Base-by-base conservation (phyloP, 163 green algal species). In the Picocystis sp. region DNA sequence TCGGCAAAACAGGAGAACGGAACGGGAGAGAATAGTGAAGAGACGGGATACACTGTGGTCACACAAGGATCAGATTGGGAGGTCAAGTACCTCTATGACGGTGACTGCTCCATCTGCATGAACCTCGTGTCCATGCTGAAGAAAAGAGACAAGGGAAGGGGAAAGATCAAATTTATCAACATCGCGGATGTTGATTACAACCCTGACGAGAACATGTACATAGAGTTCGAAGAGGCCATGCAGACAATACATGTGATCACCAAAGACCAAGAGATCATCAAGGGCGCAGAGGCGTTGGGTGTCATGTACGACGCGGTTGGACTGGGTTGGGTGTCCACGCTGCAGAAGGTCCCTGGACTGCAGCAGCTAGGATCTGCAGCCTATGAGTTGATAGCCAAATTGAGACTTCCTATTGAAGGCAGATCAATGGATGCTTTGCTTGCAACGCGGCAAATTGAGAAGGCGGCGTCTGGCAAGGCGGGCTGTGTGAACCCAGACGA, bases 201-300 rank as follows among this genome's bases (percentile, higher is more conserved):
- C 47, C 47, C 47, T 3, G 17, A 45, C 24, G 61, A 22, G 61
- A 68, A 74, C 51, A 72, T 74, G 70, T 67, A 73, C 55, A 82
- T 86, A 42, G 60, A 63, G 50, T 80, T 77, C 43, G 77, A 84
- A 33, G 73, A 83, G 54, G 77, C 75, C 1, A 84, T 84, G 76
- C 61, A 76, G 50, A 84, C 76, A 21, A 84, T 86, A 52, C 77
- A 86, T 49, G 73, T 72, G 12, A 82, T 86, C 54, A 53, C 64
- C 23, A 60, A 64, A 15, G 66, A 81, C 53, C 73, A 73, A 35
- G 62, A 59, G 22, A 69, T 81, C 25, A 48, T 78, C 12, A 70
- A 62, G 46, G 77, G 76, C 45, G 74, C 73, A 11, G 68, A 76
- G 17, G 77, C 73, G 3, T 62, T 86, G 17, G 64, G 65, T n/a